Percentiles rank a stretch among this genome's conserved stretches.
Evolutionary conservation across 805 yeast species (phyloP).

Genomic region (Maudiozyma barnettii): DNA sequence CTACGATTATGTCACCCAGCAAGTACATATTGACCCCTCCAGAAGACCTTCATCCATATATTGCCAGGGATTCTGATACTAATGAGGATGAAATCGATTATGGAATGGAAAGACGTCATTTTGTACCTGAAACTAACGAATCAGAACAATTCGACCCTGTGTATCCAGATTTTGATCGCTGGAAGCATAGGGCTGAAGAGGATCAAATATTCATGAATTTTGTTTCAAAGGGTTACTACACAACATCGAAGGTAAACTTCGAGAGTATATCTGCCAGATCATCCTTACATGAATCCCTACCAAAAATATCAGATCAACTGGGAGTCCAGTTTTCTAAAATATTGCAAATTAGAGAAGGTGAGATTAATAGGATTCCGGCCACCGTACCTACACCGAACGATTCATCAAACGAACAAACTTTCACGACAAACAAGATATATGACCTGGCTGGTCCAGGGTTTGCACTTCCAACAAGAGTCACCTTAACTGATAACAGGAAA

Average conservation of each 20-base stretch:
- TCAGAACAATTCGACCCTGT: conserved; percentile 4
- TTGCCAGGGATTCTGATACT: conserved; percentile 1
- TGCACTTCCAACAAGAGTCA: conserved; percentile 46
- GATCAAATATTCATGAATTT: conserved; percentile 25
- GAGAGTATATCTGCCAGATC: conserved; percentile 31
- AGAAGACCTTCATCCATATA: conserved; percentile 26
- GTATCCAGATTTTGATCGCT: conserved; percentile 30
- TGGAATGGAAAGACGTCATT: neutral
- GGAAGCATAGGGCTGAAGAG: conserved; percentile 26
- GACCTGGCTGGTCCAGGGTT: conserved; percentile 27
- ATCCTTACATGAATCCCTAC: conserved; percentile 26
- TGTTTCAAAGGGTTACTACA: conserved; percentile 28
- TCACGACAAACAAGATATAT: conserved; percentile 8
- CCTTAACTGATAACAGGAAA: conserved; percentile 75
- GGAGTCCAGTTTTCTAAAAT: conserved; percentile 24
- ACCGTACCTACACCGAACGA: neutral
- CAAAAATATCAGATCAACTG: conserved; percentile 22
- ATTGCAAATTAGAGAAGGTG: conserved; percentile 23
- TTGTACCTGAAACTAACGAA: neutral
- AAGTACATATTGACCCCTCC: conserved; percentile 27
- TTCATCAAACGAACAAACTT: neutral
- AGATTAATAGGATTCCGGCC: conserved; percentile 23
- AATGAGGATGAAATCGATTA: neutral
- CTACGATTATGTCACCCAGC: conserved; percentile 12
- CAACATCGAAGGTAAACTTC: conserved; percentile 27